Evolutionary conservation across 2,329 filamentous ascomycete genomes (phyloP).

Genomic region (Colletotrichum agaves): DNA sequence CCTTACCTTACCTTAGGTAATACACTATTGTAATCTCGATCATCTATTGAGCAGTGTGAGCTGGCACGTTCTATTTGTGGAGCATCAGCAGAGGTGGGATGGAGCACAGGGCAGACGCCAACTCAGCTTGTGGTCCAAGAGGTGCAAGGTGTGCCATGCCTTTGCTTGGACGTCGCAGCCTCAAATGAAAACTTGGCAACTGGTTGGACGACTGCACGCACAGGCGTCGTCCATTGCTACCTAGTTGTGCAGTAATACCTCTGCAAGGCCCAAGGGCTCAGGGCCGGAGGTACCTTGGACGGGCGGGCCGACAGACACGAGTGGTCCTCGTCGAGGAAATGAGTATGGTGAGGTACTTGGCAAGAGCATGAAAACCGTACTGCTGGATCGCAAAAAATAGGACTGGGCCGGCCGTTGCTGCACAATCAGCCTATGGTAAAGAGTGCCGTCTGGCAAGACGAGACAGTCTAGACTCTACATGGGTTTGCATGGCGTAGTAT

Average conservation of each 20-base stretch:
- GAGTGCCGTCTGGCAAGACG: no score
- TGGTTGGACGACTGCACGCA: neutral
- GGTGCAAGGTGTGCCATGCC: conserved; percentile 24
- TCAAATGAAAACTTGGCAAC: conserved; percentile 5
- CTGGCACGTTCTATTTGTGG: neutral
- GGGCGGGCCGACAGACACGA: no score
- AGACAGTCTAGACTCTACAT: conserved; percentile 2
- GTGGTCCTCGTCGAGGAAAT: neutral
- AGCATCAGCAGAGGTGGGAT: neutral
- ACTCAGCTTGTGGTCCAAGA: conserved; percentile 19
- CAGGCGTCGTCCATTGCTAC: neutral
- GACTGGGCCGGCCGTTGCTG: no score
- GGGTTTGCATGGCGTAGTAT: conserved; percentile 12
- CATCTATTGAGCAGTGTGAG: neutral
- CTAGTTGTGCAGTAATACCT: neutral
- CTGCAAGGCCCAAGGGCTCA: no score
- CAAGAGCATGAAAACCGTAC: neutral
- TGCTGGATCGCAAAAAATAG: neutral
- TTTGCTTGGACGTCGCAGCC: neutral
- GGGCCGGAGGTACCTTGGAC: no score
- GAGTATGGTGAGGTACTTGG: neutral
- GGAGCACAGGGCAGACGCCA: conserved; percentile 23
- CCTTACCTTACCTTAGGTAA: conserved; percentile 4
- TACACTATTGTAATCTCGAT: neutral
- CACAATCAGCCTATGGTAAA: no score